Conservation (phyloP, 2,329 filamentous ascomycete genomes). For the Xylaria sp. region DNA sequence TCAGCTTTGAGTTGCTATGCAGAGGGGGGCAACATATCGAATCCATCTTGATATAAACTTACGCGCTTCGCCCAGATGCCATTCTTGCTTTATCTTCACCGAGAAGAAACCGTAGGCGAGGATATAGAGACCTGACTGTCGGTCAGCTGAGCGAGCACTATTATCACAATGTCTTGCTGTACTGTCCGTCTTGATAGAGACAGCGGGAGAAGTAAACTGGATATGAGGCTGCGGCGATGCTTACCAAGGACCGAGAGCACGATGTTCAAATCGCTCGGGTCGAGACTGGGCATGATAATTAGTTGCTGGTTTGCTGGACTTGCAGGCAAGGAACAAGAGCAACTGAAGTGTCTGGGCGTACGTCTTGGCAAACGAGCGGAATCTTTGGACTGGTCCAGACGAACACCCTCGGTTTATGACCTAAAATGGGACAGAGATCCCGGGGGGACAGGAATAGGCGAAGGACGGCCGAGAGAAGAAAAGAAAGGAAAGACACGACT, state of each 20-base stretch:
- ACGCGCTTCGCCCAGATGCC: conserved; percentile 60
- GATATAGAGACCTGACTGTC: conserved; percentile 48
- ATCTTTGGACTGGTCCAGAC: not conserved
- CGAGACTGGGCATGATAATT: conserved; percentile 47
- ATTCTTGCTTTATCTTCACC: conserved; percentile 54
- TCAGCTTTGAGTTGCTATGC: not conserved
- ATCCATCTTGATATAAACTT: conserved; percentile 30
- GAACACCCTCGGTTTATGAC: not conserved
- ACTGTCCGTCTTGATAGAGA: not conserved
- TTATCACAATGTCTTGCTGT: too few relatives aligned
- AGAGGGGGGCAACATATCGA: not conserved
- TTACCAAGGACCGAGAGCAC: conserved; percentile 49
- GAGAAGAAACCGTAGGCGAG: conserved; percentile 54
- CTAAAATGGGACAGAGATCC: not conserved
- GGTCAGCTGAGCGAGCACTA: not conserved
- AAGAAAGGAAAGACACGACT: not conserved
- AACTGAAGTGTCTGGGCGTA: not conserved
- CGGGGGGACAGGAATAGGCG: not conserved
- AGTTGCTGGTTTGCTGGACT: not conserved
- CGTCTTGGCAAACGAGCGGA: not conserved
- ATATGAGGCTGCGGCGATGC: conserved; percentile 11
- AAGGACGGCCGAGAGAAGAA: not conserved
- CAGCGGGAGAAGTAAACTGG: too few relatives aligned
- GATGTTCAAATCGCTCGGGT: conserved; percentile 55
- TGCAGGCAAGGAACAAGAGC: not conserved